Evolutionary conservation across 2,329 filamentous ascomycete genomes (phyloP), one percentile per base, ranked within the genome.

Genomic region (Penicillium hesseltinei): DNA sequence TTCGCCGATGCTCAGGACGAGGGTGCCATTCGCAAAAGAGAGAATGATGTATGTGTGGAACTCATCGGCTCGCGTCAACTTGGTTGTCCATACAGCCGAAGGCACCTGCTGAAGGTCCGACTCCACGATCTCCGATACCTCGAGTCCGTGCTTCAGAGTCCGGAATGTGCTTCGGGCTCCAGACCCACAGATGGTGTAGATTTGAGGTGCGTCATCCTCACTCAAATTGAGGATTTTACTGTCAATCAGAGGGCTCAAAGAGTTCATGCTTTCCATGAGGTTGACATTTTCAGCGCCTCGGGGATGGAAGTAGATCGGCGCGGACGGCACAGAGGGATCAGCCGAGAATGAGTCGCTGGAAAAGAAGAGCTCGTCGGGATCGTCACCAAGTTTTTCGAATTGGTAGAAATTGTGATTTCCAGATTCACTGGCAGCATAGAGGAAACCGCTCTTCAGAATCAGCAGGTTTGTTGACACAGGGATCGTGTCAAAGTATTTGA

Each of bases 401-500:
- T 97, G 93, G 74, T 97, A 99, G 66, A 99, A 92, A 59, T 92
- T 87, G 71, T 95, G 90, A 71, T 97, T 94, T 31, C 95, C 94
- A 62, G 89, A 92, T 74, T 99, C 93, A 69, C 90, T 91, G 8
- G 92, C 91, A 52, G 93, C 89, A 69, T 94, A 99, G 11, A 99
- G 82, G 71, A 96, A 99, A 29, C 94, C 95, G 63, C 92, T 96
- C 77, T 96, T 96, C 64, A 99, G 77, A 64, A 99, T 96, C 72
- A 92, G 91, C 44, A 99, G 83, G 70, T 85, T 95, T 0, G 90
- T 88, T 0, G 92, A 91, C 38, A 96, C 82, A 0, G 95, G 93
- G 4, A 97, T 89, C 0, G 94, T 99, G 69, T 99, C 94, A 67
- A 97, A 99, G 75, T 97, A 99, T 73, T 97, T 97, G 76, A 99